These are phyloP conservation scores for Pleurotus platypus DNA, from an alignment of 768 basidiomycete species.

Conservation along the genomic window DNA sequence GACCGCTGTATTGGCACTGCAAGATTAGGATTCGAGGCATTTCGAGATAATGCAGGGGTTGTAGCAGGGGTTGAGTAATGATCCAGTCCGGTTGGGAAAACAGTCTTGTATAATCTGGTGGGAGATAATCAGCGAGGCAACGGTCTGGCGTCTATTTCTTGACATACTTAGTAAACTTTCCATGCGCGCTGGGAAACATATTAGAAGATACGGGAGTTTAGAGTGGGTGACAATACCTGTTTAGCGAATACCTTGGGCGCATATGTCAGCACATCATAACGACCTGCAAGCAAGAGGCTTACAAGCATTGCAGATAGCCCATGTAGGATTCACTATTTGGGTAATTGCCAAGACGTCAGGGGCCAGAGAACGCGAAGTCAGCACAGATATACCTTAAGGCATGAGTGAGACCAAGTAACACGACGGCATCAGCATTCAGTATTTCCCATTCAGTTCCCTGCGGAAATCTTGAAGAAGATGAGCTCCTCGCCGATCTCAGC, in stretches of 20 bases:
- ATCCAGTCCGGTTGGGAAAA: constrained; percentile 62
- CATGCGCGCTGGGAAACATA: constrained; percentile 48
- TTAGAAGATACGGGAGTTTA: constrained; percentile 11
- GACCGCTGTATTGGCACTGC: constrained; percentile 18
- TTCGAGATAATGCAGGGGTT: constrained; percentile 30
- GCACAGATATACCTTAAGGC: constrained; percentile 52
- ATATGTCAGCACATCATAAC: constrained; percentile 7
- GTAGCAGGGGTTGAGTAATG: constrained; percentile 33
- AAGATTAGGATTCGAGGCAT: constrained; percentile 21
- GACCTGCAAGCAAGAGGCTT: constrained; percentile 20
- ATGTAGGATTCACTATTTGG: constrained; percentile 65
- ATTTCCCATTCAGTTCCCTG: constrained; percentile 77
- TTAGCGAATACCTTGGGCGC: constrained; percentile 36
- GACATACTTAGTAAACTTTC: constrained; percentile 67
- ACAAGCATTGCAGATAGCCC: constrained; percentile 80
- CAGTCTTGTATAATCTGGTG: constrained; percentile 58
- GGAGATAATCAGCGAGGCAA: constrained; percentile 5
- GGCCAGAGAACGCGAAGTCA: constrained; percentile 2
- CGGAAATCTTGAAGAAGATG: constrained; percentile 42
- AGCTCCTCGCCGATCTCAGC: constrained; percentile 27
- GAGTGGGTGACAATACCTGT: constrained; percentile 33
- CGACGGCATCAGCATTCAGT: constrained; percentile 66
- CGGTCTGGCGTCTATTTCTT: not conserved
- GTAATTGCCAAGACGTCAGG: not conserved
- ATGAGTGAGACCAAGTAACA: constrained; percentile 67